Conservation (phyloP, 225 moss, liverwort and hornwort genomes). For the Ulota crispa region DNA sequence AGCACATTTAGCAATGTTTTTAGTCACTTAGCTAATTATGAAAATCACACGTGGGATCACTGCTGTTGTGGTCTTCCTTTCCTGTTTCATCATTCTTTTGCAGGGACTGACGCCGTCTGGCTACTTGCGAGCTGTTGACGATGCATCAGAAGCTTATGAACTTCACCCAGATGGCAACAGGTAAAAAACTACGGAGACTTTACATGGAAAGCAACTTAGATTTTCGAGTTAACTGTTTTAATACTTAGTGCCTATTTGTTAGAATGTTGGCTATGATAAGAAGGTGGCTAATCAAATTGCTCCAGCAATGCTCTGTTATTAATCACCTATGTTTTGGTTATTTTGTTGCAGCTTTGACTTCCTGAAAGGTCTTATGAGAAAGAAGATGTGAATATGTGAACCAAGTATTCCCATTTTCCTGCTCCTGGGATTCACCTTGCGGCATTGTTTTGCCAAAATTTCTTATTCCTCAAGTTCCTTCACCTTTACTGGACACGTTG, state of each 20-base stretch:
- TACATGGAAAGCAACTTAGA: neutral
- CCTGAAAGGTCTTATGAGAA: constrained; percentile 76
- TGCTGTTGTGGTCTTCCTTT: neutral
- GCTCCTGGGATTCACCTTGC: neutral
- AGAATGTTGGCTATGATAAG: neutral
- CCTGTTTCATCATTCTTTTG: neutral
- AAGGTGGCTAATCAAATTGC: neutral
- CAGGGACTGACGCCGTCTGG: constrained; percentile 74
- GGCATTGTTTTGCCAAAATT: neutral
- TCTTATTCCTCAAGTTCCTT: constrained; percentile 4
- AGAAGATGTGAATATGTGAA: constrained; percentile 59
- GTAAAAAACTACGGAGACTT: constrained; percentile 14
- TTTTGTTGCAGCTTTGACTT: constrained; percentile 76
- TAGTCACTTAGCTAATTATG: too few species aligned
- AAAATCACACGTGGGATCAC: too few species aligned
- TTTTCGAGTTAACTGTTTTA: neutral
- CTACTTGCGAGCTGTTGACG: constrained; percentile 75
- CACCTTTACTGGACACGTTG: constrained; percentile 2
- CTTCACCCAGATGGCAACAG: constrained; percentile 96
- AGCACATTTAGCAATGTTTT: too few species aligned
- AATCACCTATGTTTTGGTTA: neutral
- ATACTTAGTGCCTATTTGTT: neutral
- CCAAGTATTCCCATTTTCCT: neutral
- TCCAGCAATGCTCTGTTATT: neutral
- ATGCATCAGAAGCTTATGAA: constrained; percentile 61